These are phyloP conservation scores for Anthracocystis setariae DNA, from an alignment of 1,284 basidiomycete species.

Conservation along the genomic window DNA sequence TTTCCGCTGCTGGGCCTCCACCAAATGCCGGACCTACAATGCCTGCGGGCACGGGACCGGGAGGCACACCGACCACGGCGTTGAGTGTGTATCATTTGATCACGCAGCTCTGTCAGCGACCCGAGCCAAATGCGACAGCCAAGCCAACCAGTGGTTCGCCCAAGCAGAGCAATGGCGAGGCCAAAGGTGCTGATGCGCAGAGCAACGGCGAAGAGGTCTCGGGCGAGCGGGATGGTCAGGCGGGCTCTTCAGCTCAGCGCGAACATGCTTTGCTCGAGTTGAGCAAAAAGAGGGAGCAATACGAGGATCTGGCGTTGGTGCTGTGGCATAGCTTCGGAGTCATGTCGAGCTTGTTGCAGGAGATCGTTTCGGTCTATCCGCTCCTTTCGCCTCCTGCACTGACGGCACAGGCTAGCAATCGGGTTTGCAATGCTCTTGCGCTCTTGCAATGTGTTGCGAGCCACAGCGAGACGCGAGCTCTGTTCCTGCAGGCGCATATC, in stretches of 20 bases:
- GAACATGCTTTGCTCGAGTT: constrained; percentile 77
- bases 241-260: constrained; percentile 61
- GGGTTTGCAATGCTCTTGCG: constrained; percentile 98
- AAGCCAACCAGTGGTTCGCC: constrained; percentile 29
- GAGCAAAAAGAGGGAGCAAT: constrained; percentile 98
- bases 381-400: constrained; percentile 93
- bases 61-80: constrained; percentile 63
- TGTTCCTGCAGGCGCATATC: constrained; percentile 79
- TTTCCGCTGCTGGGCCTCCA: constrained; percentile 57
- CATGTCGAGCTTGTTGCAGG: constrained; percentile 97
- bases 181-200: constrained; percentile 5
- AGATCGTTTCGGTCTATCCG: constrained; percentile 98
- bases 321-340: constrained; percentile 99
- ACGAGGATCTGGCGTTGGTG: constrained; percentile 96
- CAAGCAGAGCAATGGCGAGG: constrained; percentile 3
- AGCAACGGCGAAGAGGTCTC: constrained; percentile 16
- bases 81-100: constrained; percentile 66
- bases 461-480: constrained; percentile 64
- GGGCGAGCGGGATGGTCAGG: constrained; percentile 40
- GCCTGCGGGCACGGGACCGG: constrained; percentile 59
- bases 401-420: constrained; percentile 97
- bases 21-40: constrained; percentile 56
- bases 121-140: constrained; percentile 45
- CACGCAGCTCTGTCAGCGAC: constrained; percentile 66
- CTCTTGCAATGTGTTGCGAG: constrained; percentile 90